These are phyloP conservation scores for Boletus mariae DNA, from an alignment of 1,284 basidiomycete species.

Conservation along the genomic window DNA sequence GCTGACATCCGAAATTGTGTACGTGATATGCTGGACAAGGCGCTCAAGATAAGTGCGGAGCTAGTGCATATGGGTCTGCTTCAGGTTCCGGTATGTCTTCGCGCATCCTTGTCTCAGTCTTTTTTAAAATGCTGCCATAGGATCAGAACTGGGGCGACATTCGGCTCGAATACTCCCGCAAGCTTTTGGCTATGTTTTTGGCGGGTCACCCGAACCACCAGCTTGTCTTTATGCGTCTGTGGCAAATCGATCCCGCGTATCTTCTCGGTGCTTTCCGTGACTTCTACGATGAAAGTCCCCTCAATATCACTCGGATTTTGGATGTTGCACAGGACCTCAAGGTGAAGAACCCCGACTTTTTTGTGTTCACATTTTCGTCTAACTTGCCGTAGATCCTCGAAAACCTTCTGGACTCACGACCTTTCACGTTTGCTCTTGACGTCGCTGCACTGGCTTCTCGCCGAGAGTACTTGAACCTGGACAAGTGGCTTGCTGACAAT, in stretches of 20 bases:
- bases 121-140: conserved; percentile 28
- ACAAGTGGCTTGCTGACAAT: conserved; percentile 93
- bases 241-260: conserved; percentile 85
- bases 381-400: conserved; percentile 72
- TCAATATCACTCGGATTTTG: conserved; percentile 91
- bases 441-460: conserved; percentile 91
- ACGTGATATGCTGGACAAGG: conserved; percentile 88
- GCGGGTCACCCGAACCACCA: conserved; percentile 91
- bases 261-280: conserved; percentile 85
- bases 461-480: conserved; percentile 90
- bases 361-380: background rate
- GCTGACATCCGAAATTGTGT: conserved; percentile 71
- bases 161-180: conserved; percentile 81
- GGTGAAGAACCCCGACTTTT: conserved; percentile 41
- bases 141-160: conserved; percentile 86
- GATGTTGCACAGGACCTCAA: conserved; percentile 96
- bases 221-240: conserved; percentile 94
- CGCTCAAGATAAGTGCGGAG: conserved; percentile 90
- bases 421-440: conserved; percentile 87
- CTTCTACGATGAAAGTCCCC: conserved; percentile 89
- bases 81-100: conserved; percentile 70
- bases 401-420: conserved; percentile 81
- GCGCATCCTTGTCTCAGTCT: background rate
- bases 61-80: conserved; percentile 91
- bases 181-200: conserved; percentile 88